A percentile compares a stretch with the other conserved stretches of the same genome.
Evolutionary conservation across 768 basidiomycete genomes (phyloP).

Genomic region (Clavaria fumosa): DNA sequence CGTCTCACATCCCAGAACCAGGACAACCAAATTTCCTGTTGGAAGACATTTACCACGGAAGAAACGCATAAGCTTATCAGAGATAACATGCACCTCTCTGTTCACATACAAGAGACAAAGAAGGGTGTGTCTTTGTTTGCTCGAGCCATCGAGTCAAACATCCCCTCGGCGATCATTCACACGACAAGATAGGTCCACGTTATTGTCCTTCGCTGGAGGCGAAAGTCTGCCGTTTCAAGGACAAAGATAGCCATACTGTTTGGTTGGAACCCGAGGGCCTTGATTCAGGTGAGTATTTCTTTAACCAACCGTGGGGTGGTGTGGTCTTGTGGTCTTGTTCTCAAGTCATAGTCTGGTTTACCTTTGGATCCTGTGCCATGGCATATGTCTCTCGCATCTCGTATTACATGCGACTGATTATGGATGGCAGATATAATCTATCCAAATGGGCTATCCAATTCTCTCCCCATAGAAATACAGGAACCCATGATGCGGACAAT

Average conservation of each 20-base stretch:
- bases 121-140: constrained; percentile 36
- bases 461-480: constrained; percentile 76
- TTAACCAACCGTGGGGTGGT: neutral
- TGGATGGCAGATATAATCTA: constrained; percentile 73
- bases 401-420: too few relatives aligned
- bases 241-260: constrained; percentile 55
- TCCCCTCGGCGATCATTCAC: neutral
- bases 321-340: neutral
- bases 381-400: too few relatives aligned
- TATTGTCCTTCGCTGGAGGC: constrained; percentile 88
- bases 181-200: constrained; percentile 49
- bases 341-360: too few relatives aligned
- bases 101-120: constrained; percentile 81
- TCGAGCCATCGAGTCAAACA: neutral
- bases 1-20: constrained; percentile 19
- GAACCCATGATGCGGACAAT: constrained; percentile 73
- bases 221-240: constrained; percentile 65
- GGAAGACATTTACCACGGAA: constrained; percentile 55
- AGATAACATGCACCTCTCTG: constrained; percentile 59
- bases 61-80: constrained; percentile 61
- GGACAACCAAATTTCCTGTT: constrained; percentile 63
- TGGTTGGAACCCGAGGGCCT: constrained; percentile 93
- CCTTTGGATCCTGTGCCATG: too few relatives aligned
- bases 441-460: constrained; percentile 81
- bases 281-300: constrained; percentile 44